These are phyloP conservation scores for Paramecium sonneborni DNA, from an alignment of 73 alveolate species.

Conservation along the genomic window DNA sequence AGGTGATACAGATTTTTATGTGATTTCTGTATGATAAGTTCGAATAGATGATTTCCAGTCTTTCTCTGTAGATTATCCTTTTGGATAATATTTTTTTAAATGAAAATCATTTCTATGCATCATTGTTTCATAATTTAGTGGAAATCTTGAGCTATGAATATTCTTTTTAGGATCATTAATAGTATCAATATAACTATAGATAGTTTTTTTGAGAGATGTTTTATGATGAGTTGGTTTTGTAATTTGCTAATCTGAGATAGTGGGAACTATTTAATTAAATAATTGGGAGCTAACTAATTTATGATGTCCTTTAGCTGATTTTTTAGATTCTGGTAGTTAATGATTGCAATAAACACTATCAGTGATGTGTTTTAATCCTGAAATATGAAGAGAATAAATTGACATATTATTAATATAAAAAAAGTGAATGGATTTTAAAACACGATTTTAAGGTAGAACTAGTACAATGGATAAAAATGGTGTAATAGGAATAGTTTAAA, in stretches of 20 bases:
- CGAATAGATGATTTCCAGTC: neutral
- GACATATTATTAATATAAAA: neutral
- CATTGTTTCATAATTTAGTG: neutral
- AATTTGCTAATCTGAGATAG: neutral
- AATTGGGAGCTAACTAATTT: neutral
- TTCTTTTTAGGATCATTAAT: neutral
- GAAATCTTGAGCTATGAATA: neutral
- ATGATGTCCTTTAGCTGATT: neutral
- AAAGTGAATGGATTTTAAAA: conserved; percentile 29
- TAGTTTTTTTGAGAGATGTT: neutral
- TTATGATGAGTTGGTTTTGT: neutral
- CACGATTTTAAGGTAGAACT: neutral
- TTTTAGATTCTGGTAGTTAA: neutral
- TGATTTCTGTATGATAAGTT: neutral
- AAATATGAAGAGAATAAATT: neutral
- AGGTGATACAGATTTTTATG: neutral
- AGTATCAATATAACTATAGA: neutral
- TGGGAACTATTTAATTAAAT: neutral
- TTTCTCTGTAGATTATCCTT: neutral
- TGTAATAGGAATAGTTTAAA: conserved; percentile 1
- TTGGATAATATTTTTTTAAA: neutral
- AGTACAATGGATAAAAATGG: conserved; percentile 22
- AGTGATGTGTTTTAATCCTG: neutral
- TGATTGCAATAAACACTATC: neutral
- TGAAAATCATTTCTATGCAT: neutral